Base-by-base conservation (phyloP, 2,329 filamentous ascomycete genomes). In the Parasarocladium wereldwijsianum region DNA sequence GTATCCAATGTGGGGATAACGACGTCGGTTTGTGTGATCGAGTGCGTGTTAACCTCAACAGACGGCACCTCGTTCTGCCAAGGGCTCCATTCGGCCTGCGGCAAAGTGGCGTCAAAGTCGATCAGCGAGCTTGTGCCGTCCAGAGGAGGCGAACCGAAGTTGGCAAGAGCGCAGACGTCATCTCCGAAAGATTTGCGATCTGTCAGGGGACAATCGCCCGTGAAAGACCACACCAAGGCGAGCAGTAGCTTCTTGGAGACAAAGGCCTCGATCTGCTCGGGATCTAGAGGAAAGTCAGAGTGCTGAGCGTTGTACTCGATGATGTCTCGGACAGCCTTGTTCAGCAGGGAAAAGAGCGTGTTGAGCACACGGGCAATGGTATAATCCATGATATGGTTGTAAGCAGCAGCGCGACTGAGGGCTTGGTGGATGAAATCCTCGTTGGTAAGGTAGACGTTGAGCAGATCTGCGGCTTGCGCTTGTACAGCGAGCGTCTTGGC, bases 1-100 rank as follows among this genome's bases (percentile, higher is more conserved):
- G 92, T 99, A 51, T 99, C 90, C 29, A 98, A 63, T 0, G 90
- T 99, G 2, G 90, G 92, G 46, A 99, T 98, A 37, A 99, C 90
- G 23, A 96, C 83, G 52, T 99, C 92, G 2, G 92, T 98, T 52
- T 98, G 86, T 1, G 83, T 94, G 46, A 98, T 79, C 5, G 87
- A 94, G 52, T 99, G 92, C 0, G 92, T 98, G 51, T 98, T 96
- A 54, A 98, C 82, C 51, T 99, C 92, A 34, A 98, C 79, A 8
- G 71, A 78, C 11, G 90, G 90, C 10, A 99, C 90, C 52, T 94
- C 81, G 38, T 78, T 84, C 53, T 93, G 87, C 90, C 90, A 99
- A 24, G 80, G 70, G 3, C 74, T 68, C 90, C 90, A 99, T 39
- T 93, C 81, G 6, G 77, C 79, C 47, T 78, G 76, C 2, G 92